Percentiles rank a stretch among this genome's conserved stretches.
phyloP scores from a whole-genome alignment of 495 filamentous ascomycete genomes.

The Rhypophila decipiens region DNA sequence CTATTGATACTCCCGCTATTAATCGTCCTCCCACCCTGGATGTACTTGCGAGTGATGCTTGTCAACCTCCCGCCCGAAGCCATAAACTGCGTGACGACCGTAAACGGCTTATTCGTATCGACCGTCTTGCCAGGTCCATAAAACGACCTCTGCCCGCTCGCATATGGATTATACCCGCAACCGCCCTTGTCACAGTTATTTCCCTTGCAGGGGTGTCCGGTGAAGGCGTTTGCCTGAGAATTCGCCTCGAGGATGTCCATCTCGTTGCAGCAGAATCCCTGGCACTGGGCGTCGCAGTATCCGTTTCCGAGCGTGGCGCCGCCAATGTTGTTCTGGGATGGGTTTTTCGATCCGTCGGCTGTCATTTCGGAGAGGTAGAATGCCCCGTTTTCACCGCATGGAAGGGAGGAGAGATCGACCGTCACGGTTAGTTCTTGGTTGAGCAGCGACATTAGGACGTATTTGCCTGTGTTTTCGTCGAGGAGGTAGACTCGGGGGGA shows the following conservation, averaged over 20 bases:
- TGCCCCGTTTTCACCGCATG: constrained; percentile 68
- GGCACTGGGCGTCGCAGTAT: constrained; percentile 73
- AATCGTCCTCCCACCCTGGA: constrained; percentile 8
- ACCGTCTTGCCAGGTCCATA: constrained; percentile 47
- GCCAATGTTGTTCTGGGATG: constrained; percentile 52
- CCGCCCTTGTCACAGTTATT: constrained; percentile 47
- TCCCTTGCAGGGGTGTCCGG: constrained; percentile 58
- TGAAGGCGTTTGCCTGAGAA: constrained; percentile 49
- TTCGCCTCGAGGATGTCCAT: constrained; percentile 73
- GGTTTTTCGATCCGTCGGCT: constrained; percentile 49
- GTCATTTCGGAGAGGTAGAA: constrained; percentile 65
- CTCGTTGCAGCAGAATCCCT: constrained; percentile 64
- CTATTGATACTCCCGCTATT: constrained; percentile 5
- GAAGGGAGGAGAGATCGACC: constrained; percentile 59
- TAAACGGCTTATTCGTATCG: constrained; percentile 55
- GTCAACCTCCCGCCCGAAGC: constrained; percentile 37
- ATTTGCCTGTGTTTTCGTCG: constrained; percentile 40
- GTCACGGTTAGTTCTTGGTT: constrained; percentile 64
- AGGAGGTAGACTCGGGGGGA: constrained; percentile 59
- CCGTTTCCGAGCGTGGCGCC: constrained; percentile 68
- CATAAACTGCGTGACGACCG: constrained; percentile 65
- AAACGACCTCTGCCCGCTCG: constrained; percentile 47
- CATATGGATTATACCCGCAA: constrained; percentile 43
- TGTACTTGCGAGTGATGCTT: constrained; percentile 10
- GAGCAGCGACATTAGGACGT: constrained; percentile 54